Evolutionary conservation across 805 yeast species (phyloP).

Genomic region (Wickerhamiella cacticola): DNA sequence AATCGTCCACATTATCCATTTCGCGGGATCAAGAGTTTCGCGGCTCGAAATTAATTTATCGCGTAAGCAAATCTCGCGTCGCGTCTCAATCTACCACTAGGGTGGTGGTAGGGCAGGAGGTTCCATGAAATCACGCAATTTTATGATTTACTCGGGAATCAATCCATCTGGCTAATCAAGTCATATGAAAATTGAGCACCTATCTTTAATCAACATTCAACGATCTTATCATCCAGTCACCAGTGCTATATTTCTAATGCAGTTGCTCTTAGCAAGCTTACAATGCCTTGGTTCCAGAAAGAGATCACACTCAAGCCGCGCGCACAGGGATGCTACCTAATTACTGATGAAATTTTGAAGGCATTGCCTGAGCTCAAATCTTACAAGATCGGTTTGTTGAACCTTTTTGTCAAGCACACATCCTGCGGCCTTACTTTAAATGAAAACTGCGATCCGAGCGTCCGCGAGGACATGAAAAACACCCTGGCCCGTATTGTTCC

Average conservation of each 20-base stretch:
- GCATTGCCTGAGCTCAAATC: constrained; percentile 48
- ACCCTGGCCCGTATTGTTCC: constrained; percentile 58
- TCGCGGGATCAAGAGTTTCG: background rate
- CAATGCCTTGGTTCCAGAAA: constrained; percentile 43
- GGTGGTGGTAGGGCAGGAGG: too few species aligned
- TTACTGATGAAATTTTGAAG: constrained; percentile 50
- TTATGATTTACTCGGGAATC: too few species aligned
- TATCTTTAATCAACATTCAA: too few species aligned
- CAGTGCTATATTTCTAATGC: too few species aligned
- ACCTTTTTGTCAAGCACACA: constrained; percentile 66
- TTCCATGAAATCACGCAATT: too few species aligned
- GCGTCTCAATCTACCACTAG: too few species aligned
- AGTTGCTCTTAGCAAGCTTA: background rate
- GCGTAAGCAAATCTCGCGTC: background rate
- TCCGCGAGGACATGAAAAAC: constrained; percentile 52
- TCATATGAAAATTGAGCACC: too few species aligned
- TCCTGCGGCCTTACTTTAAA: constrained; percentile 66
- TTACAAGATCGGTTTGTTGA: constrained; percentile 50
- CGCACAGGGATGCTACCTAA: constrained; percentile 55
- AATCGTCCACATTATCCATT: background rate
- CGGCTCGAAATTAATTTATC: background rate
- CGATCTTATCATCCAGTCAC: too few species aligned
- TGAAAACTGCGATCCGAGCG: constrained; percentile 74
- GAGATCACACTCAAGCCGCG: constrained; percentile 45
- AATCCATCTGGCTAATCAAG: too few species aligned